phyloP scores from a whole-genome alignment of 805 yeast genomes.

The Nakazawaea wickerhamii region DNA sequence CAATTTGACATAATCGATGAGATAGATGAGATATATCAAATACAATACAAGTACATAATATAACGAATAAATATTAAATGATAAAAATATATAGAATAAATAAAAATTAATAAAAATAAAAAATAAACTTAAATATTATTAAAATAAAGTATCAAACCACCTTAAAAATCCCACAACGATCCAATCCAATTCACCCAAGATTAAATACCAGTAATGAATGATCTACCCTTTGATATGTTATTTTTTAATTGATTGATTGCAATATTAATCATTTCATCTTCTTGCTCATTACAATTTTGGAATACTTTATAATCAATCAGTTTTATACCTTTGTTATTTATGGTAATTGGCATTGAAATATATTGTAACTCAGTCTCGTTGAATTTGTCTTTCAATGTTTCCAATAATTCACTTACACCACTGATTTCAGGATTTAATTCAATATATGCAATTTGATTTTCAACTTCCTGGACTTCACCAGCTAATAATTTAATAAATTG shows the following conservation, averaged over 20 bases:
- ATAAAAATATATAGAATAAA: background rate
- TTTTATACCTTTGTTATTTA: slow-evolving; percentile 50
- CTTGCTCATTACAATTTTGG: slow-evolving; percentile 42
- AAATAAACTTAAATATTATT: too few relatives aligned
- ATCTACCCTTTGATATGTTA: slow-evolving; percentile 56
- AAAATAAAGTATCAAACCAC: background rate
- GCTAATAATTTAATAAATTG: slow-evolving; percentile 26
- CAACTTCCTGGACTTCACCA: slow-evolving; percentile 24
- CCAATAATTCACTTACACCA: slow-evolving; percentile 48
- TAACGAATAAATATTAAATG: background rate
- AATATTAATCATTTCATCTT: slow-evolving; percentile 47
- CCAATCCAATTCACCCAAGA: slow-evolving; percentile 1
- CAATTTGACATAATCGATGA: too few relatives aligned
- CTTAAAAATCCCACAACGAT: background rate
- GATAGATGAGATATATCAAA: too few relatives aligned
- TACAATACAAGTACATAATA: background rate
- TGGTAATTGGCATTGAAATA: slow-evolving; percentile 59
- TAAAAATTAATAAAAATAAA: too few relatives aligned
- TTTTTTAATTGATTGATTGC: slow-evolving; percentile 49
- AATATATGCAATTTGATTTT: slow-evolving; percentile 47
- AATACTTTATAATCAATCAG: slow-evolving; percentile 51
- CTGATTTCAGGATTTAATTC: slow-evolving; percentile 42
- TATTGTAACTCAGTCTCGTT: slow-evolving; percentile 30
- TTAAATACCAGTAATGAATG: slow-evolving; percentile 31
- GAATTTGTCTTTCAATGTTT: slow-evolving; percentile 31